A percentile compares a stretch with the other conserved stretches of the same genome.
phyloP scores from a whole-genome alignment of 2,329 filamentous ascomycete genomes.

The Hypoxylon rubiginosum region DNA sequence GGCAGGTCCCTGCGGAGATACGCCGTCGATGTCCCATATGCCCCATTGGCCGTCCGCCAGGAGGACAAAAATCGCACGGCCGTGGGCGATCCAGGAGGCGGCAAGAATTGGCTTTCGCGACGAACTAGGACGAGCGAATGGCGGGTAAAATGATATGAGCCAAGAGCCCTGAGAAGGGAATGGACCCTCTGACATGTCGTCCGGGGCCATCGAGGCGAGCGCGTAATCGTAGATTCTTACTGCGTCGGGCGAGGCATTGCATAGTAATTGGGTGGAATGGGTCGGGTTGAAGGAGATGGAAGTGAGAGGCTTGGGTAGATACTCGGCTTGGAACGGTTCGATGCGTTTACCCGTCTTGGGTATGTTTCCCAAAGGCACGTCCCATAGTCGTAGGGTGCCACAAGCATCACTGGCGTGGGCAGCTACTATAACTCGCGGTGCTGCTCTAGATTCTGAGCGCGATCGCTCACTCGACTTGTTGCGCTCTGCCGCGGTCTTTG shows the following conservation, averaged over 20 bases:
- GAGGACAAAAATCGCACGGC: constrained; percentile 69
- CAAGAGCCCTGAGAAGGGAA: constrained; percentile 73
- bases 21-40: constrained; percentile 75
- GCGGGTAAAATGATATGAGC: constrained; percentile 73
- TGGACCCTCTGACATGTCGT: constrained; percentile 64
- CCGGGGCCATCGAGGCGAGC: constrained; percentile 64
- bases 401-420: constrained; percentile 71
- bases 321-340: constrained; percentile 72
- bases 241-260: constrained; percentile 67
- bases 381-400: constrained; percentile 70
- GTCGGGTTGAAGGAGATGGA: constrained; percentile 73
- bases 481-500: constrained; percentile 52
- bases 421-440: constrained; percentile 67
- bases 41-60: constrained; percentile 76
- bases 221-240: constrained; percentile 74
- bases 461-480: constrained; percentile 58
- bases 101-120: constrained; percentile 72
- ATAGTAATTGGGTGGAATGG: constrained; percentile 69
- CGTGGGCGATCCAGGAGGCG: constrained; percentile 72
- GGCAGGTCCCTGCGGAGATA: constrained; percentile 61
- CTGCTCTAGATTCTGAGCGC: constrained; percentile 45
- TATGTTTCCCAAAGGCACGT: constrained; percentile 64
- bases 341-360: constrained; percentile 52
- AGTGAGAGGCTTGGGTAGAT: constrained; percentile 66
- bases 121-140: constrained; percentile 64